Percentiles rank a stretch among this genome's conserved stretches.
Conservation (phyloP, 2,329 filamentous ascomycete genomes). For the Fusarium zealandicum region DNA sequence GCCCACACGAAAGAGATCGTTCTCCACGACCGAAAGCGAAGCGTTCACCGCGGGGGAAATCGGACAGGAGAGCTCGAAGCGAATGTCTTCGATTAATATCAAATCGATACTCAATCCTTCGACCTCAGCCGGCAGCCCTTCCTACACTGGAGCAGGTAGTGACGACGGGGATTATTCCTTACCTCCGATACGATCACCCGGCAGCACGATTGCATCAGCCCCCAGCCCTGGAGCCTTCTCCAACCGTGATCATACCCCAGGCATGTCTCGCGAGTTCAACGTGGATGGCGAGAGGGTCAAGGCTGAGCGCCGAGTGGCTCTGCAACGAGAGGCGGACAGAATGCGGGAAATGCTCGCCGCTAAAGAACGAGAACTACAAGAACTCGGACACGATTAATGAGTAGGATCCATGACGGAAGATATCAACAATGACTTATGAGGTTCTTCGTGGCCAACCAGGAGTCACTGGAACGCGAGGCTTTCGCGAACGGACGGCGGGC, state of each 20-base stretch:
- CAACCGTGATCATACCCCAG: slow-evolving; percentile 42
- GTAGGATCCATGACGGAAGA: slow-evolving; percentile 27
- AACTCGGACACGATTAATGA: slow-evolving; percentile 43
- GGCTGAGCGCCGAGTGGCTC: slow-evolving; percentile 67
- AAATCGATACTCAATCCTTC: slow-evolving; percentile 75
- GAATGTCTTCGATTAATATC: slow-evolving; percentile 79
- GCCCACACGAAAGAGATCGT: slow-evolving; percentile 70
- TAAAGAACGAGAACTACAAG: slow-evolving; percentile 74
- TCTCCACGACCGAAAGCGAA: slow-evolving; percentile 67
- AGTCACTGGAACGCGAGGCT: slow-evolving; percentile 32
- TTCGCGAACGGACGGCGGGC: slow-evolving; percentile 20
- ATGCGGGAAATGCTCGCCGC: slow-evolving; percentile 77
- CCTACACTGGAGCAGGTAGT: slow-evolving; percentile 42
- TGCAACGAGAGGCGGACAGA: slow-evolving; percentile 76
- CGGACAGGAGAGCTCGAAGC: slow-evolving; percentile 61
- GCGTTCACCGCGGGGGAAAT: slow-evolving; percentile 46
- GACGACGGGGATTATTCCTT: slow-evolving; percentile 51
- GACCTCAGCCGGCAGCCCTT: slow-evolving; percentile 35
- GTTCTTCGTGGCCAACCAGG: slow-evolving; percentile 33
- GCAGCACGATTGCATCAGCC: slow-evolving; percentile 50
- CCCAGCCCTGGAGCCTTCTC: slow-evolving; percentile 53
- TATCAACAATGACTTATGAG: slow-evolving; percentile 39
- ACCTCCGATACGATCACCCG: slow-evolving; percentile 54
- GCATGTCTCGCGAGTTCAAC: slow-evolving; percentile 38
- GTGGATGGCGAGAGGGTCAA: slow-evolving; percentile 60